Evolutionary conservation across 202 grass and related monocot species (phyloP).

Genomic region (Brachypodium distachyon): DNA sequence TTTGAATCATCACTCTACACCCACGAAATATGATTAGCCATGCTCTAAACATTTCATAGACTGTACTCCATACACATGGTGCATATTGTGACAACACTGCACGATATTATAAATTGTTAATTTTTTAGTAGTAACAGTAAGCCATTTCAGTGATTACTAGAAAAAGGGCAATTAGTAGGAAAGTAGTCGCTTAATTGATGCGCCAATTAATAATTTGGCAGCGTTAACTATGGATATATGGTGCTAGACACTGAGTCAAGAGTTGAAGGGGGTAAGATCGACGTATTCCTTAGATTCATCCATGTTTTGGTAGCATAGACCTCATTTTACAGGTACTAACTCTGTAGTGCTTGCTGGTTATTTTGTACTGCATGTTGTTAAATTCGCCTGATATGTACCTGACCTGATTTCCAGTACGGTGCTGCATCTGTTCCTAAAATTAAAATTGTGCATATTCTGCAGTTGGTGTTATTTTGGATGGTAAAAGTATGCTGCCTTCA

Average conservation of each 20-base stretch:
- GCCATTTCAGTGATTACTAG: not conserved
- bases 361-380: constrained; percentile 12
- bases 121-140: not conserved
- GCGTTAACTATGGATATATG: not conserved
- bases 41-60: not conserved
- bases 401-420: not conserved
- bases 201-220: not conserved
- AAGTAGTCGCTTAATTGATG: not conserved
- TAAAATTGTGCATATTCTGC: constrained; percentile 8
- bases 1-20: not conserved
- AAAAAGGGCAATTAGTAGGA: not conserved
- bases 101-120: not conserved
- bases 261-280: not conserved
- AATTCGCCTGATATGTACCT: not conserved
- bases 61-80: not conserved
- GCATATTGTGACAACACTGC: not conserved
- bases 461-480: constrained; percentile 53
- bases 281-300: not conserved
- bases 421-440: not conserved
- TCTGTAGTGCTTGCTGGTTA: not conserved
- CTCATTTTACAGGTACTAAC: not conserved
- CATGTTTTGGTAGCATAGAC: not conserved
- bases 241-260: no score
- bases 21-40: not conserved
- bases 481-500: constrained; percentile 14